phyloP scores from a whole-genome alignment of 2,329 filamentous ascomycete species.

The Fonsecaea monophora region DNA sequence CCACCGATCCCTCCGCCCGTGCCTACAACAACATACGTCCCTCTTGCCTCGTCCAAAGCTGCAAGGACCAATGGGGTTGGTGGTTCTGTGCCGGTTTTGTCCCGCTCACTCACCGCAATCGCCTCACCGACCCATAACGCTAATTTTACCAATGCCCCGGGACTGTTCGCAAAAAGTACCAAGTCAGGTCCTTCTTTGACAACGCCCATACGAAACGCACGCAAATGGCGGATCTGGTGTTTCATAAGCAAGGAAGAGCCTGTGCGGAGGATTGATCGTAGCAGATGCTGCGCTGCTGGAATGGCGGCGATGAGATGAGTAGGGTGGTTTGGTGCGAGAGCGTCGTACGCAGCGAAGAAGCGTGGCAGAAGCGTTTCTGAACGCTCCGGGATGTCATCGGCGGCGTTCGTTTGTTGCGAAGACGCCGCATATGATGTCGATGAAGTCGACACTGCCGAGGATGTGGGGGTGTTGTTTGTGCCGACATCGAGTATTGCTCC shows the following conservation, averaged over 20 bases:
- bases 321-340: slow-evolving; percentile 56
- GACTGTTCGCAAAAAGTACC: slow-evolving; percentile 81
- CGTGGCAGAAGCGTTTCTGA: slow-evolving; percentile 49
- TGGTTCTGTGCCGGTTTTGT: slow-evolving; percentile 67
- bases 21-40: slow-evolving; percentile 90
- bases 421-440: slow-evolving; percentile 24
- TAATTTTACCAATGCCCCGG: slow-evolving; percentile 89
- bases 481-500: slow-evolving; percentile 93
- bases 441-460: slow-evolving; percentile 11
- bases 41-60: slow-evolving; percentile 82
- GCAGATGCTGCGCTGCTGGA: slow-evolving; percentile 83
- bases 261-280: slow-evolving; percentile 90
- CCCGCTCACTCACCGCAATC: slow-evolving; percentile 84
- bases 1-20: slow-evolving; percentile 79
- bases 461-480: background rate
- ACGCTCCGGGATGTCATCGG: slow-evolving; percentile 34
- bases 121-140: slow-evolving; percentile 95
- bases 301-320: slow-evolving; percentile 73
- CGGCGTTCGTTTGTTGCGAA: slow-evolving; percentile 31
- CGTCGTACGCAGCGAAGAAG: slow-evolving; percentile 67
- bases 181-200: slow-evolving; percentile 95
- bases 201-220: slow-evolving; percentile 92
- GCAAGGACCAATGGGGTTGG: slow-evolving; percentile 88
- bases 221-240: slow-evolving; percentile 88
- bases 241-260: slow-evolving; percentile 92